Base-by-base conservation (phyloP, 2,329 filamentous ascomycete species). In the Aspergillus viridinutans region DNA sequence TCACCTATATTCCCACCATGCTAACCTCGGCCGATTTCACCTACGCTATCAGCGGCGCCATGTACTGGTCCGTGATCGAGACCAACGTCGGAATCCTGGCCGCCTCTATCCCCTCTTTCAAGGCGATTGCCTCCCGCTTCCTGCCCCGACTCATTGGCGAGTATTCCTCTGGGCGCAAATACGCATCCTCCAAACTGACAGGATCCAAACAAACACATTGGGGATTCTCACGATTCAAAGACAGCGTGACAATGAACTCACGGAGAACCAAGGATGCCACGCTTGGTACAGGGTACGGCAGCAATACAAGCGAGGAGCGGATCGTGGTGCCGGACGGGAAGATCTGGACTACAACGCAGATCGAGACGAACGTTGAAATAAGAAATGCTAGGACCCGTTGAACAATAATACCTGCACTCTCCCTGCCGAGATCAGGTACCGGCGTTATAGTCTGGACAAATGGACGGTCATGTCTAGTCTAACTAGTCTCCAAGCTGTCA, bases 51-150 rank as follows among this genome's bases (percentile, higher is more conserved):
- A 69, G 71, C 38, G 68, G 68, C 29, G 73, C 78, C 49, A 78
- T 79, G 72, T 78, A 78, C 60, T 78, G 75, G 75, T 75, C 74
- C 8, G 68, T 74, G 7, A 75, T 76, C 55, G 75, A 78, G 54
- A 71, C 73, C 58, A 76, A 77, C 59, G 61, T 76, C 43, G 74
- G 71, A 25, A 77, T 78, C 54, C 66, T 77, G n/a, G 74, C 74
- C 40, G 70, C 74, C 35, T 77, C 73, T 4, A 74, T 77, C 20
- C 75, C 75, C 0, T 74, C 73, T 23, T 73, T 76, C 67, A 76
- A 75, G 29, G 70, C 72, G 20, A 69, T 77, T 38, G 70, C 71
- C 50, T 74, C 67, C 23, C 72, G 70, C 38, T 77, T 78, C 66
- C 61, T 76, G n/a, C 77, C 77, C n/a, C 64, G 71, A 63, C 65